Base-by-base conservation (phyloP, 495 filamentous ascomycete genomes). In the Trichoderma virens region DNA sequence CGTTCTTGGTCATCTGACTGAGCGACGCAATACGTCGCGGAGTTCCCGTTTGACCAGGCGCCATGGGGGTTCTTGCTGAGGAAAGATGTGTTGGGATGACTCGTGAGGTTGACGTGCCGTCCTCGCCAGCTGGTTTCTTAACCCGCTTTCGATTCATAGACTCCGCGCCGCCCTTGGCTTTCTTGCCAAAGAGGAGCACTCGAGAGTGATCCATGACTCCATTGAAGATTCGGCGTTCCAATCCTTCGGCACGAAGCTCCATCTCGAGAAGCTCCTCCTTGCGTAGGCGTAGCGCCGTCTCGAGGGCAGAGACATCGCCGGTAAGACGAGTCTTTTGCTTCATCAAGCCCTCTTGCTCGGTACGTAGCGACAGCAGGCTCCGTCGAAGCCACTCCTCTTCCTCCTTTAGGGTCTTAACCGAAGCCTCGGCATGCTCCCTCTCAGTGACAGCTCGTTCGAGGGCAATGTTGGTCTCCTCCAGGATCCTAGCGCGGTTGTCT, bases 161-260 rank as follows among this genome's bases (percentile, higher is more conserved):
- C 65, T 78, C 79, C 20, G 68, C 70, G 5, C 76, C 73, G 65
- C 74, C 75, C 65, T 71, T 64, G 66, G 73, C 72, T 9, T 75
- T 77, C 69, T 88, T 86, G 18, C 85, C 84, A 64, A 95, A 85
- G 47, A 97, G 83, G 20, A 98, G 79, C 6, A 88, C 86, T 23
- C 92, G 88, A 35, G 94, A 96, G 70, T 97, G 93, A 70, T 98
- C 92, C 66, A 98, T 91, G 43, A 98, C 91, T 32, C 92, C 91
- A 64, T 98, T 93, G 32, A 98, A 77, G 65, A 98, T 96, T 11
- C 93, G 85, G 54, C 93, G 88, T 77, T 98, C 94, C 1, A 98
- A 80, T 28, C 83, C 82, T 67, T 97, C 91, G 11, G 92, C 93
- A 60, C 92, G 86, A 9, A 84, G 82, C 71, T 97, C 92, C 87